These are phyloP conservation scores for Solanum chilense DNA, from an alignment of 257 asterid species.

Conservation along the genomic window DNA sequence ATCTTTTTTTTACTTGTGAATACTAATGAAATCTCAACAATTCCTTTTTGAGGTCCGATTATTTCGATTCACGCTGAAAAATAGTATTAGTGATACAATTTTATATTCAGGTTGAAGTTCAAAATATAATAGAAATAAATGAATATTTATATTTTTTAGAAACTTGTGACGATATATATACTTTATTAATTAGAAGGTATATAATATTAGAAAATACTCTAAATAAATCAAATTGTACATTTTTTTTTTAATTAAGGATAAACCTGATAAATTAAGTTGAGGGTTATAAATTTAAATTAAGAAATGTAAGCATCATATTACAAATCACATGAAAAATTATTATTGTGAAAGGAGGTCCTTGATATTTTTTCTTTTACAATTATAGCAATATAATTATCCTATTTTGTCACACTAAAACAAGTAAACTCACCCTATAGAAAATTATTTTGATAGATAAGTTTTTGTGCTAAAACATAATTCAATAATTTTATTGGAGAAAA, in stretches of 20 bases:
- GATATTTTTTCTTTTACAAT: not conserved
- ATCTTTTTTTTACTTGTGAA: not conserved
- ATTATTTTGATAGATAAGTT: not conserved
- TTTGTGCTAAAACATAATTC: not conserved
- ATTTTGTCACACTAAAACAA: not conserved
- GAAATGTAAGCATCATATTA: not conserved
- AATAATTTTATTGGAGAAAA: not conserved
- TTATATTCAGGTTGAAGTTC: not conserved
- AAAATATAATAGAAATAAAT: not conserved
- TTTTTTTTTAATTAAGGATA: not conserved
- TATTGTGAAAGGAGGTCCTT: not conserved
- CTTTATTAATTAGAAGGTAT: not conserved
- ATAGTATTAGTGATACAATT: too few species aligned
- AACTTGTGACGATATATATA: not conserved
- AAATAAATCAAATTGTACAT: not conserved
- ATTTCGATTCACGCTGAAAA: not conserved
- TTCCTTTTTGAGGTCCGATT: not conserved
- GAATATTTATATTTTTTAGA: accelerated
- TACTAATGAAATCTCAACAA: not conserved
- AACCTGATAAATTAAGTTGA: not conserved
- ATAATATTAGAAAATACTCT: not conserved
- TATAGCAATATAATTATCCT: not conserved
- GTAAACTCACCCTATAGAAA: not conserved
- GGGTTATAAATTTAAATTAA: not conserved
- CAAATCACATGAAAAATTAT: not conserved